These are phyloP conservation scores for Astragalus membranaceus DNA, from an alignment of 306 rosid species.

Conservation along the genomic window DNA sequence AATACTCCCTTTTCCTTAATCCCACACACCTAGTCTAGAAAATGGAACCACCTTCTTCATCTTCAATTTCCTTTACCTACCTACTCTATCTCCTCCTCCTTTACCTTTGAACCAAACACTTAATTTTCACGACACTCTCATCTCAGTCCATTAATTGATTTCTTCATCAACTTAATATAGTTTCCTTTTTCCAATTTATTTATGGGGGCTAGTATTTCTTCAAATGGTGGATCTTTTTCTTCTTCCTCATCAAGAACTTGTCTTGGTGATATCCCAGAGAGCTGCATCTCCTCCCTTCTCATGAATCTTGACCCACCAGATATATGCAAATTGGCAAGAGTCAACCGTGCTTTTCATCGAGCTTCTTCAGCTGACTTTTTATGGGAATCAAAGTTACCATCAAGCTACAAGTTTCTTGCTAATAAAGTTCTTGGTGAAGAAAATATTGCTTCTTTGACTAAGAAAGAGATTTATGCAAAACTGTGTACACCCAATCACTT, in stretches of 20 bases:
- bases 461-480: slow-evolving; percentile 53
- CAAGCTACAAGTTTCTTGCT: slow-evolving; percentile 46
- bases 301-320: slow-evolving; percentile 63
- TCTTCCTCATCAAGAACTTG: slow-evolving; percentile 24
- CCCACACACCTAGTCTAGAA: slow-evolving; percentile 1
- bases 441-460: slow-evolving; percentile 18
- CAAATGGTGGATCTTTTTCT: slow-evolving; percentile 12
- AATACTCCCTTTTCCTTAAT: neutral
- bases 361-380: slow-evolving; percentile 76
- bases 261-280: slow-evolving; percentile 72
- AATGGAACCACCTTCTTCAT: slow-evolving; percentile 32
- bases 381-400: slow-evolving; percentile 76
- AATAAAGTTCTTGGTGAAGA: slow-evolving; percentile 24
- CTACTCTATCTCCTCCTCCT: slow-evolving; percentile 40
- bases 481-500: slow-evolving; percentile 52
- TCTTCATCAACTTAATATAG: neutral
- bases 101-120: slow-evolving; percentile 26
- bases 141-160: neutral
- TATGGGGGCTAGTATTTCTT: slow-evolving; percentile 63
- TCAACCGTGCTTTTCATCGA: slow-evolving; percentile 48
- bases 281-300: slow-evolving; percentile 56
- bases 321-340: slow-evolving; percentile 58
- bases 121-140: neutral
- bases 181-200: neutral
- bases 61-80: slow-evolving; percentile 5